A percentile compares a stretch with the other conserved stretches of the same genome.
Conservation (phyloP, 768 basidiomycete genomes). For the Panaeolus papilionaceus region DNA sequence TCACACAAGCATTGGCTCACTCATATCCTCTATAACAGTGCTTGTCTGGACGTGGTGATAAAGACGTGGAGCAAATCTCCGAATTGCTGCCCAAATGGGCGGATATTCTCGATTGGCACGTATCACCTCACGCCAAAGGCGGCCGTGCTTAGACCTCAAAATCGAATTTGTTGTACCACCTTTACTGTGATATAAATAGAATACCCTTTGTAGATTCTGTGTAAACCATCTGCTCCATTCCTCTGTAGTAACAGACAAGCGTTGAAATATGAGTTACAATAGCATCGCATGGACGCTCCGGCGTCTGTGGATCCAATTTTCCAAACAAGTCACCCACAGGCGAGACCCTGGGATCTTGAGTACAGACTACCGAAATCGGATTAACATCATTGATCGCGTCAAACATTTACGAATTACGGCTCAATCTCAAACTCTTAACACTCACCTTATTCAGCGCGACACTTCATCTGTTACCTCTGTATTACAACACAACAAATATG, state of each 20-base stretch:
- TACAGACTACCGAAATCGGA: slow-evolving; percentile 26
- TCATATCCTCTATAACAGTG: slow-evolving; percentile 55
- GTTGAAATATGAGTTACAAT: background rate
- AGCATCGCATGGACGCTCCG: background rate
- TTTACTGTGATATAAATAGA: slow-evolving; percentile 14
- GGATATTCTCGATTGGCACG: slow-evolving; percentile 91
- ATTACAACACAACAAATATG: slow-evolving; percentile 38
- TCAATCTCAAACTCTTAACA: slow-evolving; percentile 11
- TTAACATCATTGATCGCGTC: slow-evolving; percentile 26
- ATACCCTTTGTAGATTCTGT: slow-evolving; percentile 17
- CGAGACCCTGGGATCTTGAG: slow-evolving; percentile 15
- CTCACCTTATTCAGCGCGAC: background rate
- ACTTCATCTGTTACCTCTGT: slow-evolving; percentile 8
- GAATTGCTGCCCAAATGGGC: slow-evolving; percentile 95
- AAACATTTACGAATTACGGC: slow-evolving; percentile 32
- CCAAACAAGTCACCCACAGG: slow-evolving; percentile 8
- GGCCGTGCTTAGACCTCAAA: slow-evolving; percentile 12
- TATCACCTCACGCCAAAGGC: slow-evolving; percentile 46
- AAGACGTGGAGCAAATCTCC: slow-evolving; percentile 98
- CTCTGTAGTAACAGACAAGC: background rate
- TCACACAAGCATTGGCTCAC: background rate
- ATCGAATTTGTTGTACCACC: background rate
- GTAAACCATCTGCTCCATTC: background rate
- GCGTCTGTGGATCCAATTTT: slow-evolving; percentile 12
- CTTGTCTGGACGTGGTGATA: slow-evolving; percentile 94